Conservation (phyloP, 1,139 yeast species). For the Komagataea norvegica region DNA sequence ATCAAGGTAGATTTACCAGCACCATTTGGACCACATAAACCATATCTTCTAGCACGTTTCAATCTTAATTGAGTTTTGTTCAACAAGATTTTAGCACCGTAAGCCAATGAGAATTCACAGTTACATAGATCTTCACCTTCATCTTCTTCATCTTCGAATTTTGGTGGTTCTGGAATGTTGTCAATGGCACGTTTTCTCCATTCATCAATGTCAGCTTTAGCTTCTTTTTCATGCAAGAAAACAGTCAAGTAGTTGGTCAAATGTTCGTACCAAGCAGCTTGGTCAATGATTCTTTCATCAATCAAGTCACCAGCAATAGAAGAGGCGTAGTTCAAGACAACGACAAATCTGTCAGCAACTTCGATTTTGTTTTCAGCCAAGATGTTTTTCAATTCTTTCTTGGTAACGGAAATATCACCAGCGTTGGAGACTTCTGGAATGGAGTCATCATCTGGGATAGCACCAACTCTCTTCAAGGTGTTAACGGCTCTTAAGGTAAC, state of each 20-base stretch:
- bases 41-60: conserved; percentile 99
- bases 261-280: conserved; percentile 83
- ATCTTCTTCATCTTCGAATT: conserved; percentile 97
- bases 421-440: conserved; percentile 98
- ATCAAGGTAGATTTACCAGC: conserved; percentile 99
- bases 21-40: conserved; percentile 99
- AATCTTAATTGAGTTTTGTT: conserved; percentile 99
- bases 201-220: conserved; percentile 87
- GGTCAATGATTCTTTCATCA: conserved; percentile 95
- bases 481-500: conserved; percentile 95
- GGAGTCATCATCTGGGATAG: conserved; percentile 79
- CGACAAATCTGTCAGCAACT: conserved; percentile 70
- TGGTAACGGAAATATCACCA: conserved; percentile 89
- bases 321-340: conserved; percentile 78
- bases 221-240: conserved; percentile 89
- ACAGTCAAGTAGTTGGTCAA: conserved; percentile 92
- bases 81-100: conserved; percentile 99
- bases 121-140: conserved; percentile 99
- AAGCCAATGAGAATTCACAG: conserved; percentile 99
- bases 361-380: conserved; percentile 51
- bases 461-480: conserved; percentile 99
- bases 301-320: conserved; percentile 98
- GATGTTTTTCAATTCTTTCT: conserved; percentile 73
- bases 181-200: conserved; percentile 95
- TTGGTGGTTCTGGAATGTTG: conserved; percentile 95